Conservation (phyloP, 768 basidiomycete species). For the Trametes cinnabarina region DNA sequence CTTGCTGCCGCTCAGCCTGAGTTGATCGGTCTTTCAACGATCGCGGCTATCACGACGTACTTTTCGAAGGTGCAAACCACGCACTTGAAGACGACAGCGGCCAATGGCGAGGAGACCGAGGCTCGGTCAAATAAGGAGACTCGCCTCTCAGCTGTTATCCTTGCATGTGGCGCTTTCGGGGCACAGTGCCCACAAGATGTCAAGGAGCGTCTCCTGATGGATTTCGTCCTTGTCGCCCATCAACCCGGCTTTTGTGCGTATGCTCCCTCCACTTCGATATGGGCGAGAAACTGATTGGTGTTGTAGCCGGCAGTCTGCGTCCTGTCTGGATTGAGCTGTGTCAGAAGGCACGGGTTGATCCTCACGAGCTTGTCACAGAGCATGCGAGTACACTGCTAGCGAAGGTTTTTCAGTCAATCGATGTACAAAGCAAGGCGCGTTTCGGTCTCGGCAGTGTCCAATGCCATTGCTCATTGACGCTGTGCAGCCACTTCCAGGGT, state of each 20-base stretch:
- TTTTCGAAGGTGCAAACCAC: constrained; percentile 39
- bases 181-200: constrained; percentile 40
- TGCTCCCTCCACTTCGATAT: background rate
- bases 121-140: constrained; percentile 48
- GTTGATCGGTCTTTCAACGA: constrained; percentile 50
- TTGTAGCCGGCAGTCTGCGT: constrained; percentile 46
- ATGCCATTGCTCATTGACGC: background rate
- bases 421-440: constrained; percentile 47
- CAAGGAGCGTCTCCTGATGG: constrained; percentile 47
- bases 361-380: constrained; percentile 53
- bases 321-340: constrained; percentile 81
- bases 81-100: constrained; percentile 23
- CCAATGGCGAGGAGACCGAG: constrained; percentile 39
- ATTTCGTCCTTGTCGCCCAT: constrained; percentile 68
- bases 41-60: constrained; percentile 54
- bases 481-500: constrained; percentile 24
- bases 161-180: constrained; percentile 47
- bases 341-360: constrained; percentile 67
- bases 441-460: background rate
- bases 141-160: constrained; percentile 51
- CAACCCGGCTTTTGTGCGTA: constrained; percentile 57
- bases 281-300: background rate
- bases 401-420: constrained; percentile 47
- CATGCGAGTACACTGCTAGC: constrained; percentile 50
- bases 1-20: constrained; percentile 43